Conservation (phyloP, 163 green algal genomes). For the Coccomyxa subellipsoidea region DNA sequence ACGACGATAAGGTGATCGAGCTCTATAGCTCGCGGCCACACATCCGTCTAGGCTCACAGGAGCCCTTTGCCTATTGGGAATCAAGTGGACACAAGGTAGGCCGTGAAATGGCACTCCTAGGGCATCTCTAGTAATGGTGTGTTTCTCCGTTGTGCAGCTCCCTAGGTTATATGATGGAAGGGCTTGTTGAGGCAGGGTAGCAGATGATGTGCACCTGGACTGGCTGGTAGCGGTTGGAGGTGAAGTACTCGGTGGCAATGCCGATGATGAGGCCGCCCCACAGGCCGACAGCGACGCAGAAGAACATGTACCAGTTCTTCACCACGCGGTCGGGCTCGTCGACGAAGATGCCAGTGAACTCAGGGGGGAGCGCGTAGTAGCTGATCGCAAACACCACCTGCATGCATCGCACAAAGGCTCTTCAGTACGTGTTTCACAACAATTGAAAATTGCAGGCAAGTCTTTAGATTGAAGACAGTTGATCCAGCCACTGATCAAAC, state of each 20-base stretch:
- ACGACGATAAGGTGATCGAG: too few species aligned
- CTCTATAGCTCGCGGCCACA: too few species aligned
- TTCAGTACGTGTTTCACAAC: background rate
- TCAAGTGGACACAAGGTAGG: too few species aligned
- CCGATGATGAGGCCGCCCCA: conserved; percentile 97
- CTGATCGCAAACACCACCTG: conserved; percentile 63
- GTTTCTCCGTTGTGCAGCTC: too few species aligned
- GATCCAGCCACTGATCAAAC: too few species aligned
- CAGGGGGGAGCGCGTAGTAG: conserved; percentile 53
- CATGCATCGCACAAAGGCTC: background rate
- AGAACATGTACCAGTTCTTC: conserved; percentile 86
- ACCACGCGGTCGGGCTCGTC: conserved; percentile 44
- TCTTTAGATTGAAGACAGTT: too few species aligned
- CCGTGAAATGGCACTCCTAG: too few species aligned
- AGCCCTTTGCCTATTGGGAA: too few species aligned
- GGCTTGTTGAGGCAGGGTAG: background rate
- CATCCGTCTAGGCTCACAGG: too few species aligned
- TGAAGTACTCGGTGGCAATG: conserved; percentile 99
- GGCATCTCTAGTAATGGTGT: too few species aligned
- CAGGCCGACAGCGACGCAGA: conserved; percentile 88
- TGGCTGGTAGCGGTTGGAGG: conserved; percentile 90
- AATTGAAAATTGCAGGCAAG: background rate
- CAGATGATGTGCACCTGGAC: conserved; percentile 53
- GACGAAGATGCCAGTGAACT: conserved; percentile 57
- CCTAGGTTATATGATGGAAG: too few species aligned